Evolutionary conservation across 768 basidiomycete species (phyloP), one percentile per base, ranked within the genome.

Genomic region (Lactarius sp.): DNA sequence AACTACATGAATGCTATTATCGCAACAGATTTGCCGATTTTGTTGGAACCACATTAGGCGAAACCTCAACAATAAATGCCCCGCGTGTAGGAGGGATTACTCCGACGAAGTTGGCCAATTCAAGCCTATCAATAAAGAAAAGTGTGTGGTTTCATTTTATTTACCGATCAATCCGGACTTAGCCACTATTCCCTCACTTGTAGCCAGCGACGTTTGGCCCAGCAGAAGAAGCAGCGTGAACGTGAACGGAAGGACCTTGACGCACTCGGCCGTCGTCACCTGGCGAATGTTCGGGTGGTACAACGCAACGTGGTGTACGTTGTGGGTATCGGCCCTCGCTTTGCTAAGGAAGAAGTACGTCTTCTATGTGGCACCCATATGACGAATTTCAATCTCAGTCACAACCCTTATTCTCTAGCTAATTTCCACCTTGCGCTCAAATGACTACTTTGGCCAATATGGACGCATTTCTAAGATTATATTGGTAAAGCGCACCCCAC

Each of bases 21-120:
- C 41, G 9, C 13, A n/a, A 34, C 52, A 99, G 97, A 93, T 99
- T 69, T 99, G 97, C 75, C 89, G 94, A 61, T 99, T 99, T 78
- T 99, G 97, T 76, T 98, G 94, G 86, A 92, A 99, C 76, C 94
- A 98, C 77, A 96, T 97, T 81, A 89, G 91, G 78, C 86, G 92
- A 76, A 92, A 97, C 77, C 81, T 96, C 65, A 98, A 98, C 74
- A 88, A 94, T 67, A 87, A 92, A 55, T 99, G 97, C 74, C 97
- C 97, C 44, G 97, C 97, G 20, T 99, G 97, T 77, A 82, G 97
- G 70, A 81, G 95, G 68, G 83, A 90, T 60, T 98, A 98, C 73
- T 89, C 91, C 9, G 94, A 98, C 68, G 92, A 97, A 60, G 82
- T 86, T 47, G 88, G 97, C 39, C 92, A 98, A 74, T 97, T 96